phyloP scores from a whole-genome alignment of 2,329 filamentous ascomycete genomes.

The Tympanopsis confertula region DNA sequence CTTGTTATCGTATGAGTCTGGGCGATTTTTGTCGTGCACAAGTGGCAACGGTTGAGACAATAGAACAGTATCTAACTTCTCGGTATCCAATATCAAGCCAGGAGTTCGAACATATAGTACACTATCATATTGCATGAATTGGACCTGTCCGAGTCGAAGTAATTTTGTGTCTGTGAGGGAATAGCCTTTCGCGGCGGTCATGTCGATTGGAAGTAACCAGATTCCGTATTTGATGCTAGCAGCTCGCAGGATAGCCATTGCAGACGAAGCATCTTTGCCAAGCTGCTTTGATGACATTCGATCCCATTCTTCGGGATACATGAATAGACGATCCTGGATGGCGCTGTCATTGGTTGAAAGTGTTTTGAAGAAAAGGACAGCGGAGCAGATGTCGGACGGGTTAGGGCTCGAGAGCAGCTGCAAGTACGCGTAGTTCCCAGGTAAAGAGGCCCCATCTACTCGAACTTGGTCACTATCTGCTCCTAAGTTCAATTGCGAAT shows the following conservation, averaged over 20 bases:
- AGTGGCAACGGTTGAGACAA: constrained; percentile 15
- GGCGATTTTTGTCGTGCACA: constrained; percentile 15
- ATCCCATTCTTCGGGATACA: constrained; percentile 32
- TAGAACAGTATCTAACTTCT: constrained; percentile 23
- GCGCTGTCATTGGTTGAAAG: constrained; percentile 18
- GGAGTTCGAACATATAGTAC: constrained; percentile 27
- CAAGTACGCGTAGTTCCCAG: constrained; percentile 24
- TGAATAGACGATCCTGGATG: constrained; percentile 25
- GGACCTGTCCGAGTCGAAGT: constrained; percentile 16
- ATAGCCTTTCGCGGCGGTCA: constrained; percentile 19
- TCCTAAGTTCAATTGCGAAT: too few species aligned
- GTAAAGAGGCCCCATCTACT: too few species aligned
- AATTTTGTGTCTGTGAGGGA: constrained; percentile 19
- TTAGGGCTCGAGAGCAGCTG: constrained; percentile 27
- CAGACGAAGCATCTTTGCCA: constrained; percentile 14
- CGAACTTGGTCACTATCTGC: not conserved
- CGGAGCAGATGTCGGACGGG: constrained; percentile 28
- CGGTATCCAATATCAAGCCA: constrained; percentile 21
- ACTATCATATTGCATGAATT: constrained; percentile 27
- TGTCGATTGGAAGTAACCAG: constrained; percentile 25
- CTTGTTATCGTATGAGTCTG: constrained; percentile 21
- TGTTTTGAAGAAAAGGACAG: constrained; percentile 27
- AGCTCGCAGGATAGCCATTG: constrained; percentile 21
- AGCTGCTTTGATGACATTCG: constrained; percentile 8
- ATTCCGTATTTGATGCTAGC: constrained; percentile 24